phyloP scores from a whole-genome alignment of 306 rosid species.

The Prunus fruticosa region DNA sequence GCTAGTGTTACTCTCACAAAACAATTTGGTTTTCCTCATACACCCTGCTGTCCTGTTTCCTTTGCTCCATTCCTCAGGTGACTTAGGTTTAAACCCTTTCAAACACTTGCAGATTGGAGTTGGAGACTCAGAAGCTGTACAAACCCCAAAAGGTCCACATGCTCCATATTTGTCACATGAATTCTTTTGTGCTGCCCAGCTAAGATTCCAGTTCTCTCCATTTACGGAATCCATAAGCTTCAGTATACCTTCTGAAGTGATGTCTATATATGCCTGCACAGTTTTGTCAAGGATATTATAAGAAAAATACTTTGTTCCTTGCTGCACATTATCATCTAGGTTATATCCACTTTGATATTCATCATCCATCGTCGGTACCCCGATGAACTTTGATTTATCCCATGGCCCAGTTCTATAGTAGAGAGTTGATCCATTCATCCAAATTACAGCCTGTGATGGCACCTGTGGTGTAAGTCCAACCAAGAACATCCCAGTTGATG shows the following conservation, averaged over 20 bases:
- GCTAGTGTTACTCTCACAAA: conserved; percentile 4
- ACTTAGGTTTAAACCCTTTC: neutral
- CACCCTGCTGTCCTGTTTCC: conserved; percentile 24
- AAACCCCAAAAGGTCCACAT: conserved; percentile 4
- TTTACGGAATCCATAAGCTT: neutral
- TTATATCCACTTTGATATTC: conserved; percentile 25
- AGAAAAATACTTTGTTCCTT: conserved; percentile 25
- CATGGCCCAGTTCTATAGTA: conserved; percentile 55
- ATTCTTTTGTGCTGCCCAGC: neutral
- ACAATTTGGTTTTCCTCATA: conserved; percentile 2
- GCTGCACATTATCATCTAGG: conserved; percentile 16
- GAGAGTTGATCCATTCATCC: conserved; percentile 30
- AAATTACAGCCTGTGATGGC: conserved; percentile 31
- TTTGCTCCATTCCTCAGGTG: neutral
- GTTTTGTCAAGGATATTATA: neutral
- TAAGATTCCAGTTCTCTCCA: neutral
- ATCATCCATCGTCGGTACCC: conserved; percentile 30
- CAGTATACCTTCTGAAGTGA: conserved; percentile 27
- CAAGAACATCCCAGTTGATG: conserved; percentile 36
- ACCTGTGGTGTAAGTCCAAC: conserved; percentile 19
- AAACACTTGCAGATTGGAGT: neutral
- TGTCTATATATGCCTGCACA: neutral
- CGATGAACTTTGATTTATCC: conserved; percentile 43
- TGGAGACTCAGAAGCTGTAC: neutral
- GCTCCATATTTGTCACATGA: neutral